Evolutionary conservation across 768 basidiomycete genomes (phyloP), one percentile per base, ranked within the genome.

Genomic region (Leccinum longicurvipes): DNA sequence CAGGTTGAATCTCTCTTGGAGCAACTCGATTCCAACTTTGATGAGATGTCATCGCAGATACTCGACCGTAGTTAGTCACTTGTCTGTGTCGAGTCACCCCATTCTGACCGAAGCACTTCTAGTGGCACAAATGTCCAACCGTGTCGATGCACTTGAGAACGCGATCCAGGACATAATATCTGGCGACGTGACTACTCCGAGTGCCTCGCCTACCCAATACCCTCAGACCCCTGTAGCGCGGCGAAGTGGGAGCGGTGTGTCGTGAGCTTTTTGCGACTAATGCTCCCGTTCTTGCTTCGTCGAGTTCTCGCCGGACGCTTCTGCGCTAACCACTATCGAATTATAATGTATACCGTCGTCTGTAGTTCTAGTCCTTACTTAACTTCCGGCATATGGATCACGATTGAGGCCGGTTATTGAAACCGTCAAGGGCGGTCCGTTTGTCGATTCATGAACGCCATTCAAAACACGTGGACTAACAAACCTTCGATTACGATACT

Each of bases 91-190:
- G 24, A 48, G 11, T 39, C 27, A 47, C 10, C 6, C 15, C 31
- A 17, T 36, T 19, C 56, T 56, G 29, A 61, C 60, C 51, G 49
- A 60, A 39, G 54, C 56, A 23, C 52, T 50, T 21, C 32, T 66
- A 96, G 94, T 97, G 94, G 82, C 76, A 53, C 89, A 93, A 64
- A 97, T 96, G 94, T 95, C 93, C 1, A 81, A 83, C 36, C 82
- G 94, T 44, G 93, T 97, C 21, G 93, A 97, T 64, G 82, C 89
- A 17, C 77, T 97, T 28, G 94, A 97, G 67, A 84, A 84, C 17
- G 84, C 93, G 11, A 94, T 97, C 53, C 91, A 94, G 62, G 93
- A 96, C 65, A 89, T 96, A 47, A 93, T 97, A 66, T 90, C 86
- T 58, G 85, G 84, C 27, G 89, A 89, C 56, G 70, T 82, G 15